Evolutionary conservation across 345 rosid species (phyloP).

Genomic region (Salix exigua): DNA sequence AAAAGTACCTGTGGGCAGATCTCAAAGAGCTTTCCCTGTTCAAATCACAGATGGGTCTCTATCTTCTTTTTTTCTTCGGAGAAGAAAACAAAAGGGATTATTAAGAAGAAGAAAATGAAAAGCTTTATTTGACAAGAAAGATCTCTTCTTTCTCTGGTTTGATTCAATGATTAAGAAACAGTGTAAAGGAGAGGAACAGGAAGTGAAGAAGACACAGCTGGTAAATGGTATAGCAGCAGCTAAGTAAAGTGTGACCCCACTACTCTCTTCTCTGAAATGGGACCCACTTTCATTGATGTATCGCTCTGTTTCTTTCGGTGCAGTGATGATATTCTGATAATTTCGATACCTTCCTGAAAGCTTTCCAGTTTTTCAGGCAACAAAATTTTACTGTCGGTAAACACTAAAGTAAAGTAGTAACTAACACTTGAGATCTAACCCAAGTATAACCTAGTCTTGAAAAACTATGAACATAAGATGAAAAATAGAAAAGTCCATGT

Average conservation of each 20-base stretch:
- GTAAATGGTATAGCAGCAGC: conserved; percentile 15
- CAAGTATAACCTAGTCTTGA: neutral
- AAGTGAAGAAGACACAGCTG: conserved; percentile 1
- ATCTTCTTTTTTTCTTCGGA: neutral
- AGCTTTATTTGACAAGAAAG: neutral
- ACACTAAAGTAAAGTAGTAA: neutral
- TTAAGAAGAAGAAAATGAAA: neutral
- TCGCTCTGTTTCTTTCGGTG: conserved; percentile 1
- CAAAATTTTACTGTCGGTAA: neutral
- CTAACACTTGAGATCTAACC: neutral
- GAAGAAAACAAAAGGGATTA: neutral
- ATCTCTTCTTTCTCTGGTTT: conserved; percentile 7
- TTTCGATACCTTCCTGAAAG: neutral
- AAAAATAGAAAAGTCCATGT: no score
- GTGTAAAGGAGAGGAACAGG: neutral
- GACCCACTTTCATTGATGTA: conserved; percentile 14
- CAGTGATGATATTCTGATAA: neutral
- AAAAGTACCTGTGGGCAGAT: conserved; percentile 23
- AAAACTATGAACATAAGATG: no score
- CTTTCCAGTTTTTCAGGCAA: neutral
- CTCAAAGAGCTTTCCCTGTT: conserved; percentile 8
- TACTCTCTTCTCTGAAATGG: conserved; percentile 1
- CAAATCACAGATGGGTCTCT: neutral
- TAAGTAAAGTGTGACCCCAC: conserved; percentile 19
- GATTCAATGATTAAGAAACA: conserved; percentile 1